Evolutionary conservation across 2,329 filamentous ascomycete genomes (phyloP).

Genomic region (Pseudocercospora fuligena): DNA sequence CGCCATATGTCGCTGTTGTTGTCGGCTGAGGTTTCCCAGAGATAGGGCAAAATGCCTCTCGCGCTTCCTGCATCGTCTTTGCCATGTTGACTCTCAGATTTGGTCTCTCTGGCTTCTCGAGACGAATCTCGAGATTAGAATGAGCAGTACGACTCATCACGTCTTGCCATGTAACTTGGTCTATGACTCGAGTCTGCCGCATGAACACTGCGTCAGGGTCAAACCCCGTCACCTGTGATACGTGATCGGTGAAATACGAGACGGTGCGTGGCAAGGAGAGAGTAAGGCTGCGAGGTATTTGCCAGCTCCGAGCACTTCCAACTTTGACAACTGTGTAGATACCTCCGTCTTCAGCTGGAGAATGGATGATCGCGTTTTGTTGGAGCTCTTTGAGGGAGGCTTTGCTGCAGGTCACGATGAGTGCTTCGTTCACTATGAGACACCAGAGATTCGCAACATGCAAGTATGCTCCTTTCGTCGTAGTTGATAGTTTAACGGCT

Average conservation of each 20-base stretch:
- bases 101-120: background rate
- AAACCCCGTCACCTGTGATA: slow-evolving; percentile 9
- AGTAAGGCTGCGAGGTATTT: background rate
- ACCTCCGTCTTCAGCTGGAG: background rate
- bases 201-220: slow-evolving; percentile 9
- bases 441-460: slow-evolving; percentile 24
- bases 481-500: slow-evolving; percentile 3
- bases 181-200: slow-evolving; percentile 3
- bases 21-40: background rate
- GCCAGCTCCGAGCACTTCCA: slow-evolving; percentile 15
- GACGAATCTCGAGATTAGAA: background rate
- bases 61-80: background rate
- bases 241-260: slow-evolving; percentile 15
- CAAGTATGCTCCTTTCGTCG: slow-evolving; percentile 13
- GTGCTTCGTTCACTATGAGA: slow-evolving; percentile 18
- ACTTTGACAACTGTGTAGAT: background rate
- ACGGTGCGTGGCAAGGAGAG: slow-evolving; percentile 6
- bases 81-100: background rate
- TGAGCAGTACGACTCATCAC: background rate
- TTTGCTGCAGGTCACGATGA: slow-evolving; percentile 23
- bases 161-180: slow-evolving; percentile 1
- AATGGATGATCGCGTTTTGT: background rate
- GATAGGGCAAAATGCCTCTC: background rate
- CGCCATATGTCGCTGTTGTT: background rate
- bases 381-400: slow-evolving; percentile 6